phyloP scores from a whole-genome alignment of 768 basidiomycete genomes.

The Rhodosporidiobolus odoratus region DNA sequence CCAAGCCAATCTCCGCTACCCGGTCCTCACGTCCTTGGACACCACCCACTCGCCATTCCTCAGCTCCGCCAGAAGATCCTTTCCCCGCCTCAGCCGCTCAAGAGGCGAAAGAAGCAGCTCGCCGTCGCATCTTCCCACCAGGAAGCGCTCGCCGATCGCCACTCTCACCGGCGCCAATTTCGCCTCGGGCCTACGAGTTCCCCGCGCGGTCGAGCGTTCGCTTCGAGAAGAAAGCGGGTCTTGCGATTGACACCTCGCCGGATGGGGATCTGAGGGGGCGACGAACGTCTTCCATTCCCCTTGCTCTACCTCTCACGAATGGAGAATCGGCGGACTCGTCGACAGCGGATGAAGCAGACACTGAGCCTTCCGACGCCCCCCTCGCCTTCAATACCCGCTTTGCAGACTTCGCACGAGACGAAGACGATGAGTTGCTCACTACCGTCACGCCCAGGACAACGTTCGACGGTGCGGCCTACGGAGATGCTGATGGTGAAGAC shows the following conservation, averaged over 20 bases:
- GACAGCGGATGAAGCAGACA: slow-evolving; percentile 13
- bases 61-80: slow-evolving; percentile 21
- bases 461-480: not conserved
- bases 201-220: not conserved
- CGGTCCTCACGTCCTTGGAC: slow-evolving; percentile 2
- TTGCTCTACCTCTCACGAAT: not conserved
- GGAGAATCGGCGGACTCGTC: not conserved
- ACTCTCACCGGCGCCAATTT: not conserved
- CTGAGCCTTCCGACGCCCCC: slow-evolving; percentile 8
- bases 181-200: slow-evolving; percentile 2
- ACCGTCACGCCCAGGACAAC: not conserved
- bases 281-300: not conserved
- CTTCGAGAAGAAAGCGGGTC: not conserved
- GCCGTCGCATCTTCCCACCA: slow-evolving; percentile 5
- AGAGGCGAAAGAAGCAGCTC: slow-evolving; percentile 7
- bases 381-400: not conserved
- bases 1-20: not conserved
- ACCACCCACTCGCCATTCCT: slow-evolving; percentile 19
- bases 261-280: too few relatives aligned
- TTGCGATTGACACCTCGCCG: slow-evolving; percentile 4
- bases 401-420: not conserved
- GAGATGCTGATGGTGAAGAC: not conserved
- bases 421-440: not conserved
- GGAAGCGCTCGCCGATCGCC: not conserved
- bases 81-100: not conserved